Evolutionary conservation across 2,329 filamentous ascomycete species (phyloP).

Genomic region (Neocatenulostroma microsporum): DNA sequence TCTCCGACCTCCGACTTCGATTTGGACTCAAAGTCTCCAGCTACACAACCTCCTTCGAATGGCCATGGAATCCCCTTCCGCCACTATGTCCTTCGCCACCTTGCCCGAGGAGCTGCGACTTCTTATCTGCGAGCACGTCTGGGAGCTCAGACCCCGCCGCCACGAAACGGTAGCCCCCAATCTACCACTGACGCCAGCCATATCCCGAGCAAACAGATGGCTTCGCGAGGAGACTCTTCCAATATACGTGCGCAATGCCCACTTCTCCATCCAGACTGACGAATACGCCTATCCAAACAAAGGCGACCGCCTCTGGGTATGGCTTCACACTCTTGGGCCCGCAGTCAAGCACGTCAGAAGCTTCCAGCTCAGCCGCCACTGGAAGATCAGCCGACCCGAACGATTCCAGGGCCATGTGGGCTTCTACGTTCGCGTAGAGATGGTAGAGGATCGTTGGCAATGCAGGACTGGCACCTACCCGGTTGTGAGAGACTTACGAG

Average conservation of each 20-base stretch:
- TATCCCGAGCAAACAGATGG: constrained; percentile 14
- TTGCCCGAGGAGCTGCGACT: constrained; percentile 8
- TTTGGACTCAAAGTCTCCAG: too few relatives aligned
- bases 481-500: constrained; percentile 14
- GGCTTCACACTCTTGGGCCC: constrained; percentile 13
- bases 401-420: constrained; percentile 22
- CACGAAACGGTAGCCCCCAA: constrained; percentile 12
- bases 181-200: constrained; percentile 16
- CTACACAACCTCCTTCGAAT: too few relatives aligned
- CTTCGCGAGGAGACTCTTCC: constrained; percentile 19
- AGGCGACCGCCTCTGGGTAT: constrained; percentile 9
- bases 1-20: too few relatives aligned
- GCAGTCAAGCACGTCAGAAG: constrained; percentile 12
- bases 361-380: constrained; percentile 20
- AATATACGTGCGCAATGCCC: constrained; percentile 14
- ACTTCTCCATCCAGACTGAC: constrained; percentile 19
- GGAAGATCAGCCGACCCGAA: constrained; percentile 15
- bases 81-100: constrained; percentile 1
- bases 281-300: constrained; percentile 8
- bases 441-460: constrained; percentile 7
- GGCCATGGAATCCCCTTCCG: too few relatives aligned
- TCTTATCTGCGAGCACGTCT: constrained; percentile 8
- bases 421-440: constrained; percentile 19
- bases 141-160: constrained; percentile 2
- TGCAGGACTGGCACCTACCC: constrained; percentile 12